Base-by-base conservation (phyloP, 495 filamentous ascomycete genomes). In the Annulohypoxylon stygium region DNA sequence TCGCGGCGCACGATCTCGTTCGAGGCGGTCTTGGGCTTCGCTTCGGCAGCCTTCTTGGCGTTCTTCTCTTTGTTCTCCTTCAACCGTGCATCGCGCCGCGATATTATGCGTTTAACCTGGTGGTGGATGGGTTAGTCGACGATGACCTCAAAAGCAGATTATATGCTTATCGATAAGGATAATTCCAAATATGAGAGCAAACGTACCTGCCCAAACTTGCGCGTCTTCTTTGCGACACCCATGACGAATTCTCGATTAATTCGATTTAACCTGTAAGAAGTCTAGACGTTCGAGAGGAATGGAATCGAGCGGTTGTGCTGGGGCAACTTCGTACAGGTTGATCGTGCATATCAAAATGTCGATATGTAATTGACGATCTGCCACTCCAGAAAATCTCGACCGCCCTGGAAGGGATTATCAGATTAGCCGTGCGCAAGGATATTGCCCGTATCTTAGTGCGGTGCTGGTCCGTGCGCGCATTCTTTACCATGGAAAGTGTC, bases 151-250 rank as follows among this genome's bases (percentile, higher is more conserved):
- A 11, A 5, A 3, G 39, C 12, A 43, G 12, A 11, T 14, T 4
- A 20, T 33, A 11, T 50, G 59, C 64, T 75, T 71, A 75, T 75
- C 73, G 73, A 75, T 72, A 66, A 66, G 71, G 14, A 0, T 20
- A 16, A 34, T 45, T 26, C 11, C 12, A 6, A 30, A 9, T 51
- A 55, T 50, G 16, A 50, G 7, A 18, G 45, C n/a, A 4, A 37
- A 58, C 68, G 64, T 7, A 75, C 73, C 55, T 72, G 69, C 0
- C 69, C 73, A 75, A 90, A 92, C 79, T 92, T 92, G 76, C 89
- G 83, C 20, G 87, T 89, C 79, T 86, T 89, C 80, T 90, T 91
- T 71, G 85, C 86, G 37, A 87, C 80, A 73, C 89, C 90, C 89
- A 92, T 91, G 41, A 45, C 81, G 81, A 67, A 51, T 4, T 68